A percentile compares a stretch with the other conserved stretches of the same genome.
These are phyloP conservation scores for Akanthomyces lecanii DNA, from an alignment of 2,329 filamentous ascomycete genomes.

Conservation along the genomic window DNA sequence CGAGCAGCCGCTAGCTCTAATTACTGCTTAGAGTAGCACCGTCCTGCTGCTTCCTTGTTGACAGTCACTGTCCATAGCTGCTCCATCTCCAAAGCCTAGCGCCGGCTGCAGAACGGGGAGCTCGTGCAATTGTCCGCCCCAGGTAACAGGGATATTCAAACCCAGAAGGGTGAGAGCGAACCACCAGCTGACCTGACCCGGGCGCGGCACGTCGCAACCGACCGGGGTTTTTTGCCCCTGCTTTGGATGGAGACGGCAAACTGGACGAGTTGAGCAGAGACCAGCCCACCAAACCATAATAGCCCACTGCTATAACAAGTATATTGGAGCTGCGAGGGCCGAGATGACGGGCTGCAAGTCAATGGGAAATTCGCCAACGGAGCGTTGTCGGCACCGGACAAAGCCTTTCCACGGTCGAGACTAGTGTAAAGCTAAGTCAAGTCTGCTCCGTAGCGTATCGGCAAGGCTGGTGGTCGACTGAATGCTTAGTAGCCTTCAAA, in stretches of 20 bases:
- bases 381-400: not conserved
- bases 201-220: not conserved
- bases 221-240: not conserved
- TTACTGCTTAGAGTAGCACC: not conserved
- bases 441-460: not conserved
- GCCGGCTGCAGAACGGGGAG: not conserved
- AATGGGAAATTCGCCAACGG: not conserved
- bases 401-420: not conserved
- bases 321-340: not conserved
- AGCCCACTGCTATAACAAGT: not conserved
- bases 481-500: not conserved
- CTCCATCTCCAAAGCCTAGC: not conserved
- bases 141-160: not conserved
- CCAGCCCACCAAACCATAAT: not conserved
- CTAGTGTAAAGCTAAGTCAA: not conserved
- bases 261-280: not conserved
- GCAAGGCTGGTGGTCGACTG: not conserved
- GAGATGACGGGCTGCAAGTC: not conserved
- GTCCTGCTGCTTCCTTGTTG: not conserved
- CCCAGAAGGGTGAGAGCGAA: not conserved
- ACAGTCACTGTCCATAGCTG: not conserved
- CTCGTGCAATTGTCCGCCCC: not conserved
- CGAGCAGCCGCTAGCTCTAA: constrained; percentile 11
- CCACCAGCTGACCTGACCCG: not conserved
- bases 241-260: not conserved